Base-by-base conservation (phyloP, 2,329 filamentous ascomycete species). In the Parasarocladium wereldwijsianum region DNA sequence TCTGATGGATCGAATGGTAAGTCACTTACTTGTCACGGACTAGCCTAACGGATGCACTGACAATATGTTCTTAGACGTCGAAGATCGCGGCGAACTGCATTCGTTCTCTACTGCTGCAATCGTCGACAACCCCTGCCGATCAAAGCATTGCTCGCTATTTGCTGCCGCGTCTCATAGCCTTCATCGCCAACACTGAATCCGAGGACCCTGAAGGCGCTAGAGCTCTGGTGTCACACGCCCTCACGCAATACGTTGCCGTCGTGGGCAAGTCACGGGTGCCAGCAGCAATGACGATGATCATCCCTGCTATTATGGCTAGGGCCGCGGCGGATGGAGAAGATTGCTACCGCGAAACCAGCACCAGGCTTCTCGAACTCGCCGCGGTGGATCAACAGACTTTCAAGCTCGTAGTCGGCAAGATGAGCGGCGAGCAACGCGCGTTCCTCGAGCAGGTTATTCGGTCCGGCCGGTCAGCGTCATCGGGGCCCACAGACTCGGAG, bases 21-120 rank as follows among this genome's bases (percentile, higher is more conserved):
- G 68, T 39, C 30, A 5, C 6, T 20, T 21, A 17, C 20, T 13
- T 17, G 14, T 13, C 6, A 5, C 13, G 8, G 10, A 21, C 14
- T n/a, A n/a, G n/a, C n/a, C n/a, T n/a, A n/a, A 13, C 7, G 14
- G 15, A 24, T 24, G 11, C 20, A 29, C 32, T 36, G 29, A 45
- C 44, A 32, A 42, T 25, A 20, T 7, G 11, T 16, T 33, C 5
- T 13, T 32, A 78, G 71, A 87, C 83, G 2, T 79, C 82, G 32
- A 93, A 82, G 45, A 86, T 94, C 33, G 85, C 90, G 2, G 80
- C 84, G 36, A 85, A 84, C 45, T 98, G 90, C 52, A 72, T 87
- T 40, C 75, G 86, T 33, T 90, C 85, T 6, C 66, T 96, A 6
- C 64, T 96, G 17, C 58, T 93, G 4, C 61, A 78, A 42, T 56